These are phyloP conservation scores for Rhynchosporium agropyri DNA, from an alignment of 2,329 filamentous ascomycete genomes.

Conservation along the genomic window DNA sequence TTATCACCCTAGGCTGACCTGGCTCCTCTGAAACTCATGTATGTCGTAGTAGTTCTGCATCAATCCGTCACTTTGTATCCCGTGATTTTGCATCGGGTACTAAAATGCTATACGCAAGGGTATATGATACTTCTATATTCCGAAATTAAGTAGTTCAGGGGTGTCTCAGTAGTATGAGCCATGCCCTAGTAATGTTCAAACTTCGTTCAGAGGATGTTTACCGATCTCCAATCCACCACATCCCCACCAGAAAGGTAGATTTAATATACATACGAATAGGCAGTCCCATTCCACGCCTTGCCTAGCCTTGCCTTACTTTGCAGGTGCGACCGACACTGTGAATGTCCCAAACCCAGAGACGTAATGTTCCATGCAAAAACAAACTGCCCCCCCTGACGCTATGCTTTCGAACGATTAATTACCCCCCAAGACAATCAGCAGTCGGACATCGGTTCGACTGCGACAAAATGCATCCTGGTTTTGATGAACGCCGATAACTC, in stretches of 20 bases:
- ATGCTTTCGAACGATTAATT: conserved; percentile 40
- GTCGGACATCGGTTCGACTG: conserved; percentile 11
- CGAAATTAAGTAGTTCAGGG: neutral
- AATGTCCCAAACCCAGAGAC: conserved; percentile 26
- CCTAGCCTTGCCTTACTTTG: conserved; percentile 17
- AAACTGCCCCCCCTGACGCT: conserved; percentile 38
- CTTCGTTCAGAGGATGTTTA: conserved; percentile 21
- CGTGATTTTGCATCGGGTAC: too few relatives aligned
- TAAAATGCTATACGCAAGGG: too few relatives aligned
- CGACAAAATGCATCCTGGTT: conserved; percentile 28
- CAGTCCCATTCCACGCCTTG: conserved; percentile 22
- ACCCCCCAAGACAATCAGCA: conserved; percentile 26
- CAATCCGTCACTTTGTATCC: too few relatives aligned
- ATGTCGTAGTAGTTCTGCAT: too few relatives aligned
- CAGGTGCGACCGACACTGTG: conserved; percentile 34
- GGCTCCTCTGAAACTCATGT: too few relatives aligned
- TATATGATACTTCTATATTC: neutral
- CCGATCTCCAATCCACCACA: conserved; percentile 32
- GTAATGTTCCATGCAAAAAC: conserved; percentile 29
- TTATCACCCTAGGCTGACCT: neutral
- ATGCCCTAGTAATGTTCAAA: conserved; percentile 11
- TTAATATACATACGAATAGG: conserved; percentile 40
- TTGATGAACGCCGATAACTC: conserved; percentile 40
- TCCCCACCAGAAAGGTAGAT: conserved; percentile 28
- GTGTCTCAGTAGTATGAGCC: conserved; percentile 7